Evolutionary conservation across 1,139 yeast species (phyloP).

Genomic region (Kurtzmaniella quercitrusa): DNA sequence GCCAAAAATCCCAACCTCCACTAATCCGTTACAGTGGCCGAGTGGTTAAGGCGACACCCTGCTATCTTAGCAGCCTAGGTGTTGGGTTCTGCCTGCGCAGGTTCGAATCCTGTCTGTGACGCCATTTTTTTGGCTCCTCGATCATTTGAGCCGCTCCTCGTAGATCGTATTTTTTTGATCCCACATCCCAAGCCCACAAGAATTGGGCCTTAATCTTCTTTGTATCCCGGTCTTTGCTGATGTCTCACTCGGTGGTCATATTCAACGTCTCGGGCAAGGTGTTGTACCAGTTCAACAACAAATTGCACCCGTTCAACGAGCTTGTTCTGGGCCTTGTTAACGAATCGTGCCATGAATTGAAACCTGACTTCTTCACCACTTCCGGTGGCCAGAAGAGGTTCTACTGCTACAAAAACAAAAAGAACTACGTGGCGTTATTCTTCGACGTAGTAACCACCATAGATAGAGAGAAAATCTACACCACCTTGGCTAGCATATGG

Average conservation of each 20-base stretch:
- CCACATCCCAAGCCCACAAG: no score
- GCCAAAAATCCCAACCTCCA: neutral
- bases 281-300: slow-evolving; percentile 34
- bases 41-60: slow-evolving; percentile 89
- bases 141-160: slow-evolving; percentile 5
- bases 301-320: slow-evolving; percentile 39
- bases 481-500: slow-evolving; percentile 30
- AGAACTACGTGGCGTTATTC: slow-evolving; percentile 34
- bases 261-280: slow-evolving; percentile 36
- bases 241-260: slow-evolving; percentile 34
- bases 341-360: slow-evolving; percentile 31
- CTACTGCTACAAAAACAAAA: slow-evolving; percentile 27
- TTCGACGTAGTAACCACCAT: slow-evolving; percentile 39
- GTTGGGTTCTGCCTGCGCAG: slow-evolving; percentile 85
- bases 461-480: slow-evolving; percentile 36
- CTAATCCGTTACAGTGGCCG: slow-evolving; percentile 64
- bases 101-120: slow-evolving; percentile 89
- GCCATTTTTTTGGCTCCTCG: slow-evolving; percentile 33
- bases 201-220: no score
- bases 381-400: slow-evolving; percentile 33
- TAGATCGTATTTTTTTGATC: slow-evolving; percentile 3
- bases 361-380: slow-evolving; percentile 30
- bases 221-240: slow-evolving; percentile 5
- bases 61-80: slow-evolving; percentile 58
- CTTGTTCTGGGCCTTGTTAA: slow-evolving; percentile 34